Base-by-base conservation (phyloP, 2,329 filamentous ascomycete genomes). In the Neopestalotiopsis clavispora region DNA sequence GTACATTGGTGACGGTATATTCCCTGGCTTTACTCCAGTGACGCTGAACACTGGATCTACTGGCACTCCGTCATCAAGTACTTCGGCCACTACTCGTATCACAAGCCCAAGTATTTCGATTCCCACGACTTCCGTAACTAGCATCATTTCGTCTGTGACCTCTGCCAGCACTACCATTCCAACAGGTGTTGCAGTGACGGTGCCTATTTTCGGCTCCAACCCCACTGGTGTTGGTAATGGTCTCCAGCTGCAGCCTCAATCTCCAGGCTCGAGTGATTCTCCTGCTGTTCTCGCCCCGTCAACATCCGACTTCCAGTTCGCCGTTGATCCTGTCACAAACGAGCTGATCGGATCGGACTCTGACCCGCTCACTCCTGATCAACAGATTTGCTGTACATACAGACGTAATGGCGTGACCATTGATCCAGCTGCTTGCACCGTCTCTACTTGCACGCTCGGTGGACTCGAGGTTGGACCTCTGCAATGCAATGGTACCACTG, bases 341-440 rank as follows among this genome's bases (percentile, higher is more conserved):
- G 17, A 61, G 32, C 3, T 61, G 20, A 58, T 38, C n/a, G 59
- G 28, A 38, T 61, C 59, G 4, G 32, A 30, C 28, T 61, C 59
- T 61, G 59, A n/a, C 38, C 20, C 28, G 59, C 28, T n/a, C 28
- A 61, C 59, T 61, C 28, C 28, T 20, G 59, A 61, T 3, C 59
- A 14, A 23, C 14, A n/a, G 32, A 30, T 63, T n/a, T 63, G 60
- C 23, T 63, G 60, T 49, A 63, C 34, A 20, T 63, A 63, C 45
- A 30, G 17, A 14, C 17, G 14, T 2, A 34, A 4, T 3, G 60
- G 34, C 23, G 2, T 12, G 2, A 30, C 32, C 9, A 32, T 20
- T 20, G 60, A 63, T n/a, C 60, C 60, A n/a, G 60, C 60, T 42
- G 10, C 23, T 14, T 63, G 60, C 60, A n/a, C 34, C 17, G 14